Evolutionary conservation across 1,139 yeast species (phyloP).

Genomic region (Kurtzmaniella quercitrusa): DNA sequence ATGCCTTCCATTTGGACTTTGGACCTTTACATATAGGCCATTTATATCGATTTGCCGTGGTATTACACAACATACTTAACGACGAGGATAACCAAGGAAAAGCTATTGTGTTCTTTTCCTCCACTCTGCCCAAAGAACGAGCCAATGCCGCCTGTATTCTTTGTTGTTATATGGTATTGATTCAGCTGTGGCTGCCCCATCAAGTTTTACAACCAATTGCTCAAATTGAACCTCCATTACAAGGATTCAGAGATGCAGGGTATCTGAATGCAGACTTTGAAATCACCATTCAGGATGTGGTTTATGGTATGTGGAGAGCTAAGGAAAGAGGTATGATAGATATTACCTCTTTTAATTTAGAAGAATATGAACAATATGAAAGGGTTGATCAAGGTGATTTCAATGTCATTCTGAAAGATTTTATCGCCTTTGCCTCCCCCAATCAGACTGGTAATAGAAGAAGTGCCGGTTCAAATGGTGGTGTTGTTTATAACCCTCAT

Average conservation of each 20-base stretch:
- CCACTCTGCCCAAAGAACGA: conserved; percentile 74
- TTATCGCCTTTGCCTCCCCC: conserved; percentile 97
- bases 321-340: conserved; percentile 88
- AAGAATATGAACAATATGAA: conserved; percentile 91
- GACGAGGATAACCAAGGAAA: conserved; percentile 81
- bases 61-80: conserved; percentile 83
- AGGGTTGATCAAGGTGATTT: conserved; percentile 97
- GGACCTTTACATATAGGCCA: conserved; percentile 95
- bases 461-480: conserved; percentile 25
- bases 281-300: conserved; percentile 88
- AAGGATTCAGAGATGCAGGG: conserved; percentile 96
- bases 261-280: conserved; percentile 93
- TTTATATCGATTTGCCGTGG: conserved; percentile 90
- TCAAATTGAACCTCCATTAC: conserved; percentile 89
- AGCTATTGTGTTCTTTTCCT: conserved; percentile 86
- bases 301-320: conserved; percentile 98
- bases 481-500: not conserved
- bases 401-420: conserved; percentile 85
- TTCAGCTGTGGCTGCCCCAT: conserved; percentile 98
- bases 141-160: conserved; percentile 93
- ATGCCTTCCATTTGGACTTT: conserved; percentile 89
- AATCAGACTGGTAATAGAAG: conserved; percentile 54
- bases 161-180: conserved; percentile 91
- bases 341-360: conserved; percentile 81
- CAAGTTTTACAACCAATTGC: conserved; percentile 92